Conservation (phyloP, 495 filamentous ascomycete species). For the Bacidia gigantensis region DNA sequence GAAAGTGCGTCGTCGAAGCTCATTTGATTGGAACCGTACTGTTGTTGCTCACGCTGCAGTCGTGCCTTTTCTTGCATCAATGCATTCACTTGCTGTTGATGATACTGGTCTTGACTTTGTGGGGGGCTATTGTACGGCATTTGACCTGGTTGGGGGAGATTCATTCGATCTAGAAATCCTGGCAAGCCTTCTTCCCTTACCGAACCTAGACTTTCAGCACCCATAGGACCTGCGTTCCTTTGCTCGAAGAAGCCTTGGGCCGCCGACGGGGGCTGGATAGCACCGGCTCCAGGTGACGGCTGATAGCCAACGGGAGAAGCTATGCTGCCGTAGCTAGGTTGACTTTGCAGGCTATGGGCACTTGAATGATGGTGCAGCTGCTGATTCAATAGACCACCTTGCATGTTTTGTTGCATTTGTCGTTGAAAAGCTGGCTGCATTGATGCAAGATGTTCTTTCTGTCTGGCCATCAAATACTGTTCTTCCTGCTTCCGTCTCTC, state of each 20-base stretch:
- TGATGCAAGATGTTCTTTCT: constrained; percentile 71
- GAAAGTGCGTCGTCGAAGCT: constrained; percentile 36
- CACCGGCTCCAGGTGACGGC: constrained; percentile 58
- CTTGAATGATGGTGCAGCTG: constrained; percentile 84
- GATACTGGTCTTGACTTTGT: constrained; percentile 39
- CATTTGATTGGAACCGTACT: constrained; percentile 37
- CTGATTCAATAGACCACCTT: constrained; percentile 39
- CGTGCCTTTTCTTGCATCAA: constrained; percentile 49
- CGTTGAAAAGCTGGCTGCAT: constrained; percentile 64
- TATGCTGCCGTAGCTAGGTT: constrained; percentile 87
- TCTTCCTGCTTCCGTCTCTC: constrained; percentile 96
- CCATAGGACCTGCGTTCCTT: constrained; percentile 34
- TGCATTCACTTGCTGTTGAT: constrained; percentile 45
- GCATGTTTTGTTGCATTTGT: constrained; percentile 54
- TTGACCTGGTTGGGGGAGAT: constrained; percentile 38
- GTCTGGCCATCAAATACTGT: constrained; percentile 87
- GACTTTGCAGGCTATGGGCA: constrained; percentile 87
- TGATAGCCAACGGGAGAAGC: constrained; percentile 68
- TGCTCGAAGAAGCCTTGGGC: constrained; percentile 63
- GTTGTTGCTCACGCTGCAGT: constrained; percentile 49
- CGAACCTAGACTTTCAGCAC: constrained; percentile 33
- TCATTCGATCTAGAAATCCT: constrained; percentile 45
- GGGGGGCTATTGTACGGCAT: constrained; percentile 40
- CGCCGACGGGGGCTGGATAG: constrained; percentile 42
- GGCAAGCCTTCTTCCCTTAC: constrained; percentile 48